Evolutionary conservation across 2,329 filamentous ascomycete species (phyloP), one percentile per base, ranked within the genome.

Genomic region (Elsinoe batatas): DNA sequence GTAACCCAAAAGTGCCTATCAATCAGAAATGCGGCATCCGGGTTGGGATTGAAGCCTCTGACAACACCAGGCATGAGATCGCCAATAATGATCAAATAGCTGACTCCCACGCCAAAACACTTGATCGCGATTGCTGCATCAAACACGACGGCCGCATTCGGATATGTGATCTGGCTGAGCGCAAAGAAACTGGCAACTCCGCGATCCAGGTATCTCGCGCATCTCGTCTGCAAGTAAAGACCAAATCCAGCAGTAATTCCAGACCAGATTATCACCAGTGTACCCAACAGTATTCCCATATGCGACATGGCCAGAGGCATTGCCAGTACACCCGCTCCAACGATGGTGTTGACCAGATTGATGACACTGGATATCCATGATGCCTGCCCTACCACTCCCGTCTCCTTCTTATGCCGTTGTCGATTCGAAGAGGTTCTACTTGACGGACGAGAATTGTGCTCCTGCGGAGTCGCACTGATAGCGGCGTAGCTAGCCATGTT

Each of bases 1-100:
- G 93, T 97, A 59, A 98, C 87, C 93, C 93, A 98, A 69, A 98
- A 98, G 68, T 93, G 86, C 51, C 93, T 82, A 67, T 97, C 90
- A 42, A 91, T 79, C 60, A 97, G 73, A 65, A 91, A 97, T 1
- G 82, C 79, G 43, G 85, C 74, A 2, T 80, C 77, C 50, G 76
- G 74, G 47, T 80, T 78, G 12, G 59, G 58, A 59, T 82, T 81
- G 69, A 98, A 91, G 3, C 91, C 93, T 58, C 82, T 74, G 20
- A 93, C 83, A 8, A 98, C 93, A 37, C 90, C 91, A 0, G 93
- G 93, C 93, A 98, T 98, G 60, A 98, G 75, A 69, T 98, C 93
- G 51, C 93, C 93, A 63, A 98, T 97, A 65, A 98, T 97, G 66
- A 98, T 98, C 64, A 98, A 81, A 72, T 98, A 98, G 64, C 90